phyloP scores from a whole-genome alignment of 495 filamentous ascomycete species.

The Trichoderma gamsii region DNA sequence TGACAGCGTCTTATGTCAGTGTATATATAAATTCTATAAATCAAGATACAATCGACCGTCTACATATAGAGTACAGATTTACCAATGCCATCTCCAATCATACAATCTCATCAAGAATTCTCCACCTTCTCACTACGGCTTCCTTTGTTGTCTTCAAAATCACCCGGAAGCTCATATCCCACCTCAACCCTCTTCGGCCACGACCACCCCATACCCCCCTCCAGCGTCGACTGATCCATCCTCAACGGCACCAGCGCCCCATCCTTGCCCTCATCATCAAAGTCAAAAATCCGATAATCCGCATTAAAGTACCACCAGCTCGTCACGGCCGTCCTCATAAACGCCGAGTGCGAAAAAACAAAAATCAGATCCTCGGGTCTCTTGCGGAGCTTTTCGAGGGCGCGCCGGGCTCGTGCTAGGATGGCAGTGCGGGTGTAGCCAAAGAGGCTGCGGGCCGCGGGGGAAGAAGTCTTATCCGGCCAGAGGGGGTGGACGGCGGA shows the following conservation, averaged over 20 bases:
- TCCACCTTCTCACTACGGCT: background rate
- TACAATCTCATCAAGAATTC: background rate
- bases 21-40: no score
- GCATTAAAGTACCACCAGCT: constrained; percentile 49
- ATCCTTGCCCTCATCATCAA: constrained; percentile 26
- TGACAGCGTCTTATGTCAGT: background rate
- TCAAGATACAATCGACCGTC: no score
- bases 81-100: background rate
- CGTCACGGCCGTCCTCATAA: constrained; percentile 44
- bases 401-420: constrained; percentile 40
- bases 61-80: background rate
- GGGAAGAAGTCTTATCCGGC: constrained; percentile 48
- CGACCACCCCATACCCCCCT: constrained; percentile 28
- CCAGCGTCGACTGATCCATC: constrained; percentile 37
- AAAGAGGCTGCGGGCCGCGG: constrained; percentile 31
- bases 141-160: background rate
- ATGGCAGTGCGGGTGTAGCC: constrained; percentile 42
- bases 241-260: constrained; percentile 29
- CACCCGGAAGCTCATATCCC: background rate
- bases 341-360: constrained; percentile 55
- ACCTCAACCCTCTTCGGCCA: background rate
- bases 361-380: constrained; percentile 56
- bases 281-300: constrained; percentile 58
- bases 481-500: constrained; percentile 47
- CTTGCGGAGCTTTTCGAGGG: constrained; percentile 41